These are phyloP conservation scores for Sporisorium iseilematis-ciliati DNA, from an alignment of 1,284 basidiomycete species.

Conservation along the genomic window DNA sequence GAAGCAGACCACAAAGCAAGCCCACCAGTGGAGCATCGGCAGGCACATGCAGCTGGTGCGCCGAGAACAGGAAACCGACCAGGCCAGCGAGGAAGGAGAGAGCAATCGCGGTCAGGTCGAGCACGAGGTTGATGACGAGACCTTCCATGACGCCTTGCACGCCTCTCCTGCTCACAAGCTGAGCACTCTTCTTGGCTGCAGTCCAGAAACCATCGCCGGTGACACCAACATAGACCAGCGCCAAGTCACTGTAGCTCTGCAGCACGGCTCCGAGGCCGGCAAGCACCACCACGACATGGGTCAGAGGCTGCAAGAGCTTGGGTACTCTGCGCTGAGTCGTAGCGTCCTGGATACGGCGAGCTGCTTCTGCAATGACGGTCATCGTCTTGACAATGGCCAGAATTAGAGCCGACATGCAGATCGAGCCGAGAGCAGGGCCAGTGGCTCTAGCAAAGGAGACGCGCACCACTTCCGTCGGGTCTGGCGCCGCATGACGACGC, in stretches of 20 bases:
- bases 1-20: slow-evolving; percentile 81
- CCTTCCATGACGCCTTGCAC: slow-evolving; percentile 67
- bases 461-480: slow-evolving; percentile 76
- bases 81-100: slow-evolving; percentile 83
- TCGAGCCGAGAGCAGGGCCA: slow-evolving; percentile 82
- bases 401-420: slow-evolving; percentile 81
- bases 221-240: slow-evolving; percentile 85
- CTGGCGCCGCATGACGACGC: slow-evolving; percentile 32
- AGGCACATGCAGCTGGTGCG: slow-evolving; percentile 83
- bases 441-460: slow-evolving; percentile 82
- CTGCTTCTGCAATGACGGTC: slow-evolving; percentile 73
- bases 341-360: slow-evolving; percentile 57
- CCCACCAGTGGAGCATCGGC: slow-evolving; percentile 82
- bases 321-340: slow-evolving; percentile 50
- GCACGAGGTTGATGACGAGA: slow-evolving; percentile 77
- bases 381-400: slow-evolving; percentile 77
- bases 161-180: slow-evolving; percentile 73
- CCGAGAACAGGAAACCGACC: slow-evolving; percentile 86
- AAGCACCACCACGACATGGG: slow-evolving; percentile 75
- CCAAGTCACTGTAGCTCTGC: slow-evolving; percentile 76
- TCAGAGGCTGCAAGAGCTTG: slow-evolving; percentile 70
- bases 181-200: slow-evolving; percentile 78
- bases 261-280: slow-evolving; percentile 74
- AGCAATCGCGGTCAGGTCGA: slow-evolving; percentile 79
- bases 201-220: slow-evolving; percentile 86